These are phyloP conservation scores for Chlorencoelia australis DNA, from an alignment of 2,329 filamentous ascomycete genomes.

Conservation along the genomic window DNA sequence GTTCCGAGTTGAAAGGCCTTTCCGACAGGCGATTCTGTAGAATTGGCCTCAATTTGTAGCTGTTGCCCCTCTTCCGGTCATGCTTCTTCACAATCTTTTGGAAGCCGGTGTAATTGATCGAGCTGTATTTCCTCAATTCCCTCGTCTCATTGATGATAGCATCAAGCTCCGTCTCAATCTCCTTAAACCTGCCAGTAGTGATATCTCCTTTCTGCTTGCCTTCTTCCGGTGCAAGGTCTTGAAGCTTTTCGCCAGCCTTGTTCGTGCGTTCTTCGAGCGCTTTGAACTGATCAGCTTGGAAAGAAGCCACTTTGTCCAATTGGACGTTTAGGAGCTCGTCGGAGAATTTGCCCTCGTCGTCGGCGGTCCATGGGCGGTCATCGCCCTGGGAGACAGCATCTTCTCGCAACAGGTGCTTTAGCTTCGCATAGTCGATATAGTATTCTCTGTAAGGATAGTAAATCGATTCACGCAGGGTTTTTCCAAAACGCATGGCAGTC, in stretches of 20 bases:
- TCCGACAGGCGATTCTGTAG: slow-evolving; percentile 84
- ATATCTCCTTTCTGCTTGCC: slow-evolving; percentile 37
- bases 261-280: slow-evolving; percentile 45
- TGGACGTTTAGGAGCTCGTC: slow-evolving; percentile 92
- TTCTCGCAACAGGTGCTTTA: slow-evolving; percentile 83
- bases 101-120: slow-evolving; percentile 95
- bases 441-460: slow-evolving; percentile 85
- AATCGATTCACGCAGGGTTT: slow-evolving; percentile 68
- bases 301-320: slow-evolving; percentile 86
- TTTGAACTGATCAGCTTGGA: slow-evolving; percentile 71
- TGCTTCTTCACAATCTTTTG: slow-evolving; percentile 99
- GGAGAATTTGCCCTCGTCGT: slow-evolving; percentile 88
- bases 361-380: slow-evolving; percentile 74
- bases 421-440: slow-evolving; percentile 92
- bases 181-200: slow-evolving; percentile 47
- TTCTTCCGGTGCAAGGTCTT: slow-evolving; percentile 65
- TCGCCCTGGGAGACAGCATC: slow-evolving; percentile 38
- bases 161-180: slow-evolving; percentile 73
- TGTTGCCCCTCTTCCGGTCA: slow-evolving; percentile 78
- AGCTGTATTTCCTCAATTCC: slow-evolving; percentile 89
- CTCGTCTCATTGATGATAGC: slow-evolving; percentile 81
- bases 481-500: slow-evolving; percentile 87
- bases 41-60: slow-evolving; percentile 83
- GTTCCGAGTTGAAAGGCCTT: slow-evolving; percentile 86
- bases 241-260: slow-evolving; percentile 56